phyloP scores from a whole-genome alignment of 192 early-diverging fungal species.

The Coemansia guatemalensis region DNA sequence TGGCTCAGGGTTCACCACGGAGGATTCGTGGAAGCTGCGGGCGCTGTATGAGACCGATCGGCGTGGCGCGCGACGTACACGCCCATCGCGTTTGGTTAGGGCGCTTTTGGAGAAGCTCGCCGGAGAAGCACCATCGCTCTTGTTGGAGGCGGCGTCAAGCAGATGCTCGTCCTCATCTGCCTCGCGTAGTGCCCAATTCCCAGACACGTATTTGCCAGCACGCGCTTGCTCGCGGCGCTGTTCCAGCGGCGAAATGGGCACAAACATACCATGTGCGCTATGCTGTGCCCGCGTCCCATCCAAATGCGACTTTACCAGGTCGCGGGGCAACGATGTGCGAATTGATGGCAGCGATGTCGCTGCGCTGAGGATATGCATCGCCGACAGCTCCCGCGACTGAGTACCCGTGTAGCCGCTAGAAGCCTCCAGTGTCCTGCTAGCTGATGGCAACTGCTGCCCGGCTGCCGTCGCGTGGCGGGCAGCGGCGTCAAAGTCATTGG shows the following conservation, averaged over 20 bases:
- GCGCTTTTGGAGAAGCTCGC: background rate
- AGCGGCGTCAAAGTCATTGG: background rate
- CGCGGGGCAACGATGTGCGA: slow-evolving; percentile 22
- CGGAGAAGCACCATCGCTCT: slow-evolving; percentile 1
- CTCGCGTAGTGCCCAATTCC: slow-evolving; percentile 42
- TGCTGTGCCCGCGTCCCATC: slow-evolving; percentile 24
- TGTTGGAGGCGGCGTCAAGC: background rate
- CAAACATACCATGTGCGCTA: slow-evolving; percentile 30
- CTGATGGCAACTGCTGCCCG: background rate
- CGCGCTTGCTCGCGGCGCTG: slow-evolving; percentile 43
- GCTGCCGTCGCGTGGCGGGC: background rate
- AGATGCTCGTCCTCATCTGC: slow-evolving; percentile 45
- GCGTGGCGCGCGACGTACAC: slow-evolving; percentile 18
- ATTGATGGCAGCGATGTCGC: slow-evolving; percentile 50
- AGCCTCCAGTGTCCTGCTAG: background rate
- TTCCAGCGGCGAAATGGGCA: slow-evolving; percentile 51
- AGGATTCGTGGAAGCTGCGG: slow-evolving; percentile 16
- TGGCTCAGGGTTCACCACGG: slow-evolving; percentile 18
- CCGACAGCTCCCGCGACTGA: slow-evolving; percentile 41
- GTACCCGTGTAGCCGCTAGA: background rate
- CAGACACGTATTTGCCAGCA: slow-evolving; percentile 1
- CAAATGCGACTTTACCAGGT: slow-evolving; percentile 22
- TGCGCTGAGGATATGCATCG: slow-evolving; percentile 46
- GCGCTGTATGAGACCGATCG: slow-evolving; percentile 49
- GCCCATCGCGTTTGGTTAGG: slow-evolving; percentile 10